A percentile compares a stretch with the other conserved stretches of the same genome.
These are phyloP conservation scores for Aspergillus sp. DNA, from an alignment of 2,329 filamentous ascomycete genomes.

Conservation along the genomic window DNA sequence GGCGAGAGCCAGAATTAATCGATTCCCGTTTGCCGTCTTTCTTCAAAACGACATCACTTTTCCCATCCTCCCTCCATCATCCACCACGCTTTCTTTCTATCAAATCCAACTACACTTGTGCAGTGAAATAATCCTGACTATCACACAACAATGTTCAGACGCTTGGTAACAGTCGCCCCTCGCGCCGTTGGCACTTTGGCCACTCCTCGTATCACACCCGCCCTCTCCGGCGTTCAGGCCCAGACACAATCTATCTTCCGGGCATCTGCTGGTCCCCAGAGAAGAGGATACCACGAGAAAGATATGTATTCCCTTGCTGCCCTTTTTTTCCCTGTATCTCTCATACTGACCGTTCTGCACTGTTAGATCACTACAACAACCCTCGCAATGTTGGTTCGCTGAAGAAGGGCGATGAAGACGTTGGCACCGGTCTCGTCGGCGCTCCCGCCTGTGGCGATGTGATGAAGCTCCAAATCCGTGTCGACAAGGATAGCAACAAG, in stretches of 20 bases:
- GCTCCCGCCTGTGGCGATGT: conserved; percentile 90
- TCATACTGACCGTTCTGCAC: conserved; percentile 25
- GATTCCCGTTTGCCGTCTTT: conserved; percentile 1
- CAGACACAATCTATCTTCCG: conserved; percentile 36
- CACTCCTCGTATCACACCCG: conserved; percentile 45
- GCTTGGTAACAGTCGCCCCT: conserved; percentile 51
- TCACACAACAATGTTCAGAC: conserved; percentile 50
- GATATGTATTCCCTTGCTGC: conserved; percentile 41
- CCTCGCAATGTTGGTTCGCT: conserved; percentile 76
- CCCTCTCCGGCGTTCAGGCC: conserved; percentile 39
- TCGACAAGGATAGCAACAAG: conserved; percentile 80
- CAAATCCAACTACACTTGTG: not conserved
- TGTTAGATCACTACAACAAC: conserved; percentile 77
- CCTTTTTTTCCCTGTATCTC: no score
- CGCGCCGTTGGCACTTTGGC: conserved; percentile 49
- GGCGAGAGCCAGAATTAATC: conserved; percentile 2
- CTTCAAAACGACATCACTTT: conserved; percentile 1
- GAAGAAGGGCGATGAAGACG: conserved; percentile 72
- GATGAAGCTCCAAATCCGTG: conserved; percentile 90
- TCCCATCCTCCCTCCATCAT: not conserved
- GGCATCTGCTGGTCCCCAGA: conserved; percentile 33
- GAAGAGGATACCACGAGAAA: conserved; percentile 61
- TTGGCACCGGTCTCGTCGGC: conserved; percentile 86
- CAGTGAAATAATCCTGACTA: not conserved
- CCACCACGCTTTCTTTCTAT: not conserved